These are phyloP conservation scores for Dalechampia spathulata DNA, from an alignment of 441 rosid genomes.

Conservation along the genomic window DNA sequence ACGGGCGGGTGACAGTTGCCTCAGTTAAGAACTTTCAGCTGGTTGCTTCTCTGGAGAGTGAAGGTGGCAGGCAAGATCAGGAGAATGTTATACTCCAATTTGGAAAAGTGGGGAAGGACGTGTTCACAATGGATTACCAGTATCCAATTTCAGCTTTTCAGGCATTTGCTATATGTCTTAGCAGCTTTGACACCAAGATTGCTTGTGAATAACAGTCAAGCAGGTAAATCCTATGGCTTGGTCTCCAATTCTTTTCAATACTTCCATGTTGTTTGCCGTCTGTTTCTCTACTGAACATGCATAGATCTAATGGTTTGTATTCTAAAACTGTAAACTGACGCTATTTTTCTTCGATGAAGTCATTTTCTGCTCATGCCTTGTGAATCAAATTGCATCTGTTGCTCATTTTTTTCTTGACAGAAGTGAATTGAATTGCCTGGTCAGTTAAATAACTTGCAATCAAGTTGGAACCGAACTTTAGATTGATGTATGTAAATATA, in stretches of 20 bases:
- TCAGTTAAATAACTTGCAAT: too few relatives aligned
- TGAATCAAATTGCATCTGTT: too few relatives aligned
- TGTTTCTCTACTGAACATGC: background rate
- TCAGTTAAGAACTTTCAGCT: slow-evolving; percentile 94
- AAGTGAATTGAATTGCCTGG: too few relatives aligned
- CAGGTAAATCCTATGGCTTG: slow-evolving; percentile 11
- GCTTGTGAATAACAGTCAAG: slow-evolving; percentile 65
- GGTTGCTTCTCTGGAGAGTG: slow-evolving; percentile 63
- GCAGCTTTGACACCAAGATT: slow-evolving; percentile 91
- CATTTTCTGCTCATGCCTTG: too few relatives aligned
- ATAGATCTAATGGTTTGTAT: too few relatives aligned
- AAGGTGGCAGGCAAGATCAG: slow-evolving; percentile 48
- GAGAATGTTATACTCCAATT: slow-evolving; percentile 87
- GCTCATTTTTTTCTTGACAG: too few relatives aligned
- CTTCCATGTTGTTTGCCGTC: too few relatives aligned
- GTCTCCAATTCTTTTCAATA: too few relatives aligned
- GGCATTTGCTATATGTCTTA: slow-evolving; percentile 87
- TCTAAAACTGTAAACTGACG: too few relatives aligned
- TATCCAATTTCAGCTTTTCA: slow-evolving; percentile 91
- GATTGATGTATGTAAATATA: too few relatives aligned
- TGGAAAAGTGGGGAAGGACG: slow-evolving; percentile 88
- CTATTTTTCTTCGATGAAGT: too few relatives aligned
- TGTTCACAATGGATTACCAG: slow-evolving; percentile 88
- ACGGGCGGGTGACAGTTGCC: slow-evolving; percentile 88
- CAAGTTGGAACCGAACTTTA: too few relatives aligned